Evolutionary conservation across 2,329 filamentous ascomycete genomes (phyloP), one percentile per base, ranked within the genome.

Genomic region (Clonostachys chloroleuca): DNA sequence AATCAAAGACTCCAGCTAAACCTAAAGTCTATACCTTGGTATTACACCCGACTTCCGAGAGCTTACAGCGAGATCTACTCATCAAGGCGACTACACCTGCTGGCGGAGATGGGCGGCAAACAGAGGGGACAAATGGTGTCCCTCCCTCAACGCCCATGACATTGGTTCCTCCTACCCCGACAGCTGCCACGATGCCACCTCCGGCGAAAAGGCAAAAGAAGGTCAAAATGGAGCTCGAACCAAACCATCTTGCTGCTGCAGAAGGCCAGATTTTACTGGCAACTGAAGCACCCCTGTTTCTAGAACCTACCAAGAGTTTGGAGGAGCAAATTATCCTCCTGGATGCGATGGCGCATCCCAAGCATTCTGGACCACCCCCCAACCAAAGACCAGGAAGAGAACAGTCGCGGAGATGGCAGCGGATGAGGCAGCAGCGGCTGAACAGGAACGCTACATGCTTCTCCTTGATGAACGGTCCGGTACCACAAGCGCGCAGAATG

Each of bases 401-500:
- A 99, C 94, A 0, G 86, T 95, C 16, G 94, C 94, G 9, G 92
- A 99, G 62, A 83, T 97, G 72, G 94, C 90, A 9, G 92, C 92
- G 8, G 94, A 99, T 60, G 92, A 99, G 68, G 92, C 94, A 1
- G 78, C 90, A 50, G 90, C 91, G 1, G 92, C 92, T 18, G 89
- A 91, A 49, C 84, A 90, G 53, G 92, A 99, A 66, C 82, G 90
- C 42, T 95, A 90, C 55, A 94, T 99, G 90, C 84, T 97, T 44
- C 85, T 89, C 18, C 83, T 92, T 67, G 94, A 99, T 59, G 92
- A 96, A 57, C 81, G 90, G 6, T 78, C 83, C 12, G 75, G 86
- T 2, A 73, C 74, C 13, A 75, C 79, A 5, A 73, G 77, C 39
- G 78, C 77, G 8, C 78, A 82, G 50, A 75, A 78, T 48, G 76